These are phyloP conservation scores for Balakata baccata DNA, from an alignment of 345 rosid species.

Conservation along the genomic window DNA sequence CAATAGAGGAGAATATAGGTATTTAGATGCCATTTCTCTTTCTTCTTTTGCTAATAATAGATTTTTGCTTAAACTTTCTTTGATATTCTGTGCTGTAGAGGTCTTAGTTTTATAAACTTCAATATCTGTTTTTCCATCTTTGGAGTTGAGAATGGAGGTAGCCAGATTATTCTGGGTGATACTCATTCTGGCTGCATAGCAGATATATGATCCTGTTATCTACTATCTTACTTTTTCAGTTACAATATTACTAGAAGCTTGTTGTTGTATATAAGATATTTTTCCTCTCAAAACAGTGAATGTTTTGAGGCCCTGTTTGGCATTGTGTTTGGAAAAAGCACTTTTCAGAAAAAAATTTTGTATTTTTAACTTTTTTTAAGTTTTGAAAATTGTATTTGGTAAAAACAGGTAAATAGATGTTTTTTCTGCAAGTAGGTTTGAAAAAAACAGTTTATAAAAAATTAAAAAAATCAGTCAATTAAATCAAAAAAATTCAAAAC, in stretches of 20 bases:
- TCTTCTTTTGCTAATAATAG: conserved; percentile 1
- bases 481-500: too few relatives aligned
- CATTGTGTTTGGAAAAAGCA: too few relatives aligned
- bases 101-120: neutral
- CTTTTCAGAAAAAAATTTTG: too few relatives aligned
- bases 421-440: too few relatives aligned
- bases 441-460: too few relatives aligned
- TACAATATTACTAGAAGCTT: neutral
- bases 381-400: too few relatives aligned
- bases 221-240: neutral
- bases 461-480: too few relatives aligned
- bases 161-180: neutral
- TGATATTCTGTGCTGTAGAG: neutral
- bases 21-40: neutral
- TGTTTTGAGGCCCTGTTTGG: too few relatives aligned
- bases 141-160: neutral
- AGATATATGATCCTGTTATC: neutral
- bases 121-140: neutral
- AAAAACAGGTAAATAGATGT: too few relatives aligned
- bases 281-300: neutral
- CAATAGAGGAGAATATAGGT: conserved; percentile 97
- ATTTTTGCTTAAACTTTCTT: conserved; percentile 11
- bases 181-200: neutral
- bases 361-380: too few relatives aligned
- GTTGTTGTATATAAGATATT: neutral